phyloP scores from a whole-genome alignment of 306 rosid genomes.

The Fagus crenata region DNA sequence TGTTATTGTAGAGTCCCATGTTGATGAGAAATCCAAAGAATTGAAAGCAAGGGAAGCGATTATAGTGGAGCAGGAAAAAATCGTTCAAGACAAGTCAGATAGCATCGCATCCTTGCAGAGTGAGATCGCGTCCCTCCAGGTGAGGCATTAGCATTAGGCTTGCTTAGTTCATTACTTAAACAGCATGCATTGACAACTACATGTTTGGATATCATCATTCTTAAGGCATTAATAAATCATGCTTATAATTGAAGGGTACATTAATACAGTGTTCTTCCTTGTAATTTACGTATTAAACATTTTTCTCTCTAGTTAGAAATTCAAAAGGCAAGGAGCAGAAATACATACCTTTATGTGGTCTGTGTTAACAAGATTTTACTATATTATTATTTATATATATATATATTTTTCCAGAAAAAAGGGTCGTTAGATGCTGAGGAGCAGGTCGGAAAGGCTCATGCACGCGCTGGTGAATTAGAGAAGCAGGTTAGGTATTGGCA shows the following conservation, averaged over 20 bases:
- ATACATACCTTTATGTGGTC: neutral
- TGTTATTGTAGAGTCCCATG: slow-evolving; percentile 53
- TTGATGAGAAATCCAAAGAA: slow-evolving; percentile 52
- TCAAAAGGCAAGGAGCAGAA: neutral
- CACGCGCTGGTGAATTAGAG: slow-evolving; percentile 81
- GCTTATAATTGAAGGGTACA: neutral
- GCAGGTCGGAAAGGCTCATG: slow-evolving; percentile 80
- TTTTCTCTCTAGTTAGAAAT: neutral
- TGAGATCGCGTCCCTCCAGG: slow-evolving; percentile 80
- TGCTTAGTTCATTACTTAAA: neutral
- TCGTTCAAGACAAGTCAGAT: slow-evolving; percentile 45
- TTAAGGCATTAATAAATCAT: neutral
- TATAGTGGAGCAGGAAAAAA: slow-evolving; percentile 60
- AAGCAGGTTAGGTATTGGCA: slow-evolving; percentile 59
- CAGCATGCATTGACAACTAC: neutral
- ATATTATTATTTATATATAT: neutral
- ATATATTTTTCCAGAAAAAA: slow-evolving; percentile 46
- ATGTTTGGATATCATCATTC: neutral
- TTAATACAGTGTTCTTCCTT: neutral
- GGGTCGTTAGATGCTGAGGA: slow-evolving; percentile 58
- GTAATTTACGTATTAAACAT: neutral
- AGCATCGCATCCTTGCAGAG: slow-evolving; percentile 55
- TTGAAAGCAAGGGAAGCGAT: slow-evolving; percentile 56
- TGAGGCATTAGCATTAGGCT: slow-evolving; percentile 28
- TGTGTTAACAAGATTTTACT: neutral